Conservation (phyloP, 2,329 filamentous ascomycete genomes). For the Pseudogymnoascus sp. region DNA sequence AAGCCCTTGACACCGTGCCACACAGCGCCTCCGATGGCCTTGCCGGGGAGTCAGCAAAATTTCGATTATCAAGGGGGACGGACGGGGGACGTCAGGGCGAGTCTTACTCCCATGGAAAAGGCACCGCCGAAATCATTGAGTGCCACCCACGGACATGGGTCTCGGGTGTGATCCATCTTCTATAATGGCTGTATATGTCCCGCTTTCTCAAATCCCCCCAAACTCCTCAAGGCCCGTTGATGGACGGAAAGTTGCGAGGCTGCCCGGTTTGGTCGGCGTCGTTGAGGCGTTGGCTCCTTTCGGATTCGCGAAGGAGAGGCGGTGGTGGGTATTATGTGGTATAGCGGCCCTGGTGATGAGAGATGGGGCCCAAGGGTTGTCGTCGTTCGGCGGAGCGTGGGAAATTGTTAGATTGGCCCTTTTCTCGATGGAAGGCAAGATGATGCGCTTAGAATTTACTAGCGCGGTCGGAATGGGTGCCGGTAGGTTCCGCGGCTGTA, state of each 20-base stretch:
- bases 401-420: conserved; percentile 10
- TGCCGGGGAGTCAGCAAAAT: conserved; percentile 3
- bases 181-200: conserved; percentile 22
- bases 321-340: not conserved
- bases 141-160: conserved; percentile 94
- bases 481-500: conserved; percentile 8
- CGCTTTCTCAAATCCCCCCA: not conserved
- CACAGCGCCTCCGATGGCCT: conserved; percentile 74
- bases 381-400: conserved; percentile 4
- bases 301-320: not conserved
- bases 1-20: conserved; percentile 98
- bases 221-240: not conserved
- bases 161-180: conserved; percentile 87
- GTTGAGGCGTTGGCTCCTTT: not conserved
- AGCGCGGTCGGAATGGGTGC: conserved; percentile 9
- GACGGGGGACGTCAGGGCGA: not conserved
- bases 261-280: not conserved
- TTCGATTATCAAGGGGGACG: not conserved
- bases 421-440: conserved; percentile 11
- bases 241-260: not conserved
- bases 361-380: conserved; percentile 1
- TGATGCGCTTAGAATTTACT: conserved; percentile 13
- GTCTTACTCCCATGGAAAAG: conserved; percentile 82
- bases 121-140: conserved; percentile 97
- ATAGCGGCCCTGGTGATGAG: conserved; percentile 5